Conservation (phyloP, 202 grass and related monocot species). For the Schoenoplectus tabernaemontani region DNA sequence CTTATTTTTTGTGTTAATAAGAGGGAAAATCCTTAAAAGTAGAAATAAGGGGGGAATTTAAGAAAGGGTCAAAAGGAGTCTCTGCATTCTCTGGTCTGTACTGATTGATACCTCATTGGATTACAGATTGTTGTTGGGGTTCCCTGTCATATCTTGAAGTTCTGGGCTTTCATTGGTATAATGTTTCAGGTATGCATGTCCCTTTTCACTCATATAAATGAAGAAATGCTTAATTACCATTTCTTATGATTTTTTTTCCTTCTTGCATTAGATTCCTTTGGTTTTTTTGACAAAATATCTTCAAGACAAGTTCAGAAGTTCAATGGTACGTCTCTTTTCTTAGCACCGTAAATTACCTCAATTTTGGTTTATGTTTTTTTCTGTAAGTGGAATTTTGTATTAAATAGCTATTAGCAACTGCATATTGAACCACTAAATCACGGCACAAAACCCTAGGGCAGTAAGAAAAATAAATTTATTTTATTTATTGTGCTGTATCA, state of each 20-base stretch:
- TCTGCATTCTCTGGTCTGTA: no score
- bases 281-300: conserved; percentile 82
- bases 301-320: conserved; percentile 68
- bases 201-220: not conserved
- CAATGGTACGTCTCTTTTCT: conserved; percentile 50
- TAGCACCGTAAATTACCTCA: not conserved
- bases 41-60: no score
- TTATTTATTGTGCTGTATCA: not conserved
- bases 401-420: not conserved
- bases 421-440: not conserved
- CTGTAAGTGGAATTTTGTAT: not conserved
- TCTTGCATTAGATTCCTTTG: conserved; percentile 59
- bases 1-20: not conserved
- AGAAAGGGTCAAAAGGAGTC: not conserved
- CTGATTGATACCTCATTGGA: conserved; percentile 19
- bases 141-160: conserved; percentile 94
- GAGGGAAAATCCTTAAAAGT: no score
- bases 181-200: conserved; percentile 56
- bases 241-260: conserved; percentile 9
- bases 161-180: conserved; percentile 95
- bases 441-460: not conserved
- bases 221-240: not conserved
- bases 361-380: not conserved
- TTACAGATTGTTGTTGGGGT: conserved; percentile 82
- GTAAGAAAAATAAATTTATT: not conserved